Evolutionary conservation across 257 asterid species (phyloP).

Genomic region (Ilex aquifolium): DNA sequence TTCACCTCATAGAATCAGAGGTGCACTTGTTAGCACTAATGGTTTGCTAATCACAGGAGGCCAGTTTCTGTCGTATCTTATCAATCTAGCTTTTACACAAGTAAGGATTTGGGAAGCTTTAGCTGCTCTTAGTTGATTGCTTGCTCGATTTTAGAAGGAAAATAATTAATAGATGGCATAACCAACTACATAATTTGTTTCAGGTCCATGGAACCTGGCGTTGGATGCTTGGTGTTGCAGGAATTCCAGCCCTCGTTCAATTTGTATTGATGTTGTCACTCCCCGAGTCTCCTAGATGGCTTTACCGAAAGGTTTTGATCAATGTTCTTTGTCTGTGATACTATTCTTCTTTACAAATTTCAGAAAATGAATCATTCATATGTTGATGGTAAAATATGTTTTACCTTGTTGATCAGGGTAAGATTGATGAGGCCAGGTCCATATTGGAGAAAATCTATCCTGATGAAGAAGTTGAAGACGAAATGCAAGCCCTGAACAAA

Average conservation of each 20-base stretch:
- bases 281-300: slow-evolving; percentile 58
- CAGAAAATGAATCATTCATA: too few relatives aligned
- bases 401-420: slow-evolving; percentile 18
- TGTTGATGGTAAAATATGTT: too few relatives aligned
- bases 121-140: too few relatives aligned
- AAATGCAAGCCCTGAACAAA: slow-evolving; percentile 21
- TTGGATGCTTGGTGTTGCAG: slow-evolving; percentile 45
- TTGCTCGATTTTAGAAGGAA: not conserved
- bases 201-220: slow-evolving; percentile 45
- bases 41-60: slow-evolving; percentile 62
- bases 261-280: slow-evolving; percentile 39
- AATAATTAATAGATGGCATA: too few relatives aligned
- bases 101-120: slow-evolving; percentile 11
- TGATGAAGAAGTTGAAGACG: slow-evolving; percentile 31
- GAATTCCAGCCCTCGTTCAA: slow-evolving; percentile 40
- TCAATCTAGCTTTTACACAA: slow-evolving; percentile 52
- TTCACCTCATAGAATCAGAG: slow-evolving; percentile 65
- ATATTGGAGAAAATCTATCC: slow-evolving; percentile 37
- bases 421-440: slow-evolving; percentile 25
- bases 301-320: slow-evolving; percentile 27
- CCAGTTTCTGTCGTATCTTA: slow-evolving; percentile 47
- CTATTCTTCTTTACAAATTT: not conserved
- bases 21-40: slow-evolving; percentile 64
- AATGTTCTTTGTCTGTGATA: not conserved
- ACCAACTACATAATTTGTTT: not conserved